Percentiles rank a stretch among this genome's conserved stretches.
Evolutionary conservation across 192 early-diverging fungal species (phyloP).

Genomic region (Coemansia sp.): DNA sequence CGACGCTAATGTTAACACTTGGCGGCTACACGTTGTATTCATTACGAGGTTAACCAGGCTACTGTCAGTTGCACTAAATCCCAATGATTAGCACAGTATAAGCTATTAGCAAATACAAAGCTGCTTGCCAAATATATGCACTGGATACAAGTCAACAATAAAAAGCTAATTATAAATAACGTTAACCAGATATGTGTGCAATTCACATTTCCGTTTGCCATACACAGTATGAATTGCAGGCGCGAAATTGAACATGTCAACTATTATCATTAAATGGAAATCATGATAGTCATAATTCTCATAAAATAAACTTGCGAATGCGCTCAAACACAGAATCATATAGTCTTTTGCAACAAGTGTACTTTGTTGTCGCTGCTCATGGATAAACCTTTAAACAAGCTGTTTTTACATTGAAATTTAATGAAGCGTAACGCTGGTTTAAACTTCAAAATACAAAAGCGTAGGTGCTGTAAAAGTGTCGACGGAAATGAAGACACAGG

Average conservation of each 20-base stretch:
- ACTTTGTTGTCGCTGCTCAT: not conserved
- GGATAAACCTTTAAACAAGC: not conserved
- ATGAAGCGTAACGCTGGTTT: not conserved
- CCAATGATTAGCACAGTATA: not conserved
- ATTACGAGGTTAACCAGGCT: not conserved
- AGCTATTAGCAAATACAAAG: not conserved
- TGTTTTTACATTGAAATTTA: not conserved
- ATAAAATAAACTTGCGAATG: not conserved
- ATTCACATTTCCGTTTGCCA: not conserved
- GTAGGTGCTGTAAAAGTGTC: not conserved
- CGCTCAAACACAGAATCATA: not conserved
- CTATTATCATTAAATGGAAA: not conserved
- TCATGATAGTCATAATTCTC: not conserved
- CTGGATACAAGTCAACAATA: not conserved
- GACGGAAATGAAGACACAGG: not conserved
- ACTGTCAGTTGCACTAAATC: not conserved
- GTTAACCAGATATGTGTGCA: not conserved
- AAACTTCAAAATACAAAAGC: not conserved
- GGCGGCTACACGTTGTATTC: not conserved
- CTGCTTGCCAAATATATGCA: not conserved
- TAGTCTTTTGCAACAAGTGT: not conserved
- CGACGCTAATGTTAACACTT: not conserved
- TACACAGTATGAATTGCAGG: not conserved
- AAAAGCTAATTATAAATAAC: not conserved
- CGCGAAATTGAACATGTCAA: not conserved